Percentiles rank a stretch among this genome's conserved stretches.
phyloP scores from a whole-genome alignment of 2,329 filamentous ascomycete species.

The Sphaerostilbella broomeana region DNA sequence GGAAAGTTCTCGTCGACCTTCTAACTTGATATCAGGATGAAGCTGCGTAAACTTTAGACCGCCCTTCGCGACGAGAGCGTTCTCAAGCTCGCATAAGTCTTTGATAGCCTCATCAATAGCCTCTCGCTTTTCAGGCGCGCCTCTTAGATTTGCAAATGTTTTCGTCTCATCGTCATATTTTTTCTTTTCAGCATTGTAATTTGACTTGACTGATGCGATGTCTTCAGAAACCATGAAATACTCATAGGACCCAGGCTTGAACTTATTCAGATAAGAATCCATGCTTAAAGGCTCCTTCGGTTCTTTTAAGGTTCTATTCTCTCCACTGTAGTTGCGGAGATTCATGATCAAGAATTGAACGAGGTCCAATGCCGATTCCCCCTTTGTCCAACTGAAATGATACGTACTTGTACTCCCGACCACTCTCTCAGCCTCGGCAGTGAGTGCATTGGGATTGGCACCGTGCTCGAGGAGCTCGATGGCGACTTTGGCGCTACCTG shows the following conservation, averaged over 20 bases:
- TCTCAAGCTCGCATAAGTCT: constrained; percentile 50
- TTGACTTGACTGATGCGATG: constrained; percentile 26
- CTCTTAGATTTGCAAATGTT: constrained; percentile 15
- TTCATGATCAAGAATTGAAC: constrained; percentile 46
- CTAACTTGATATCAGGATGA: constrained; percentile 44
- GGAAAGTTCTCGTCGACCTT: constrained; percentile 7
- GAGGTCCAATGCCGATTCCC: constrained; percentile 52
- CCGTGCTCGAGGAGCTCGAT: constrained; percentile 55
- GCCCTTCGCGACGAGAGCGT: constrained; percentile 46
- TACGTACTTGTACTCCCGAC: constrained; percentile 29
- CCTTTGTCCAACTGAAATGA: constrained; percentile 29
- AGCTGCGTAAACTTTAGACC: constrained; percentile 63
- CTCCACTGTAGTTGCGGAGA: constrained; percentile 39
- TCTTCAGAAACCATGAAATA: constrained; percentile 45
- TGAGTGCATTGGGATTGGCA: constrained; percentile 58
- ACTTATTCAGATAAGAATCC: constrained; percentile 47
- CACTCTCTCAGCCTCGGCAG: constrained; percentile 30
- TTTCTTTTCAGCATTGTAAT: constrained; percentile 27
- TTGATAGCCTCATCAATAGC: constrained; percentile 45
- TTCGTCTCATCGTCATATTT: constrained; percentile 21
- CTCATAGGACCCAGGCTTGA: constrained; percentile 52
- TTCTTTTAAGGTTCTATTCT: constrained; percentile 12
- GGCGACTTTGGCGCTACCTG: constrained; percentile 38
- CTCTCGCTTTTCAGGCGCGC: constrained; percentile 44
- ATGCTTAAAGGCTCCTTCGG: constrained; percentile 27